Evolutionary conservation across 768 basidiomycete species (phyloP).

Genomic region (Wakefieldia striispora): DNA sequence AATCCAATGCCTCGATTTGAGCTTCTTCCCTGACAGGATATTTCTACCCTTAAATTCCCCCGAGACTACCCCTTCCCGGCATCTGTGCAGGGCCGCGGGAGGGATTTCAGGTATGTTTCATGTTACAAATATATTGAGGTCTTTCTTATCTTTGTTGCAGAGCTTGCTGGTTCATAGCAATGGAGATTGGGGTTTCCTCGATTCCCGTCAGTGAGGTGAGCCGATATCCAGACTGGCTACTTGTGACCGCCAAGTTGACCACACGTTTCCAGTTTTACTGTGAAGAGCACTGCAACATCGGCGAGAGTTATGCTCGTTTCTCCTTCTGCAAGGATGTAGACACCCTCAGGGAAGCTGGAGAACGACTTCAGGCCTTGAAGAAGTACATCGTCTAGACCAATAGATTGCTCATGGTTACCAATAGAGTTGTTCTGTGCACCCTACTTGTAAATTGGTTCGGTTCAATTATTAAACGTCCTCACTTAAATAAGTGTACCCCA

Average conservation of each 20-base stretch:
- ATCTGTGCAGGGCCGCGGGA: slow-evolving; percentile 72
- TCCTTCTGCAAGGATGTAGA: slow-evolving; percentile 95
- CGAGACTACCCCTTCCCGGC: slow-evolving; percentile 81
- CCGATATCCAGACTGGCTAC: neutral
- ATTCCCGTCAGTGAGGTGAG: slow-evolving; percentile 94
- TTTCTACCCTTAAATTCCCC: slow-evolving; percentile 75
- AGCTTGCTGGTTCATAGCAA: slow-evolving; percentile 94
- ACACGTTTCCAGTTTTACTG: slow-evolving; percentile 74
- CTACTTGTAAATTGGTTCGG: too few species aligned
- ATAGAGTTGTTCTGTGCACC: neutral
- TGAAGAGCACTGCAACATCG: slow-evolving; percentile 78
- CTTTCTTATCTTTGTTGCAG: slow-evolving; percentile 37
- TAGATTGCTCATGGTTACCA: neutral
- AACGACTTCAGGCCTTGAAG: slow-evolving; percentile 72
- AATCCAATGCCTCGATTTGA: neutral
- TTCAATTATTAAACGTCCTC: too few species aligned
- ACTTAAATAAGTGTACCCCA: too few species aligned
- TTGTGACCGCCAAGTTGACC: slow-evolving; percentile 6
- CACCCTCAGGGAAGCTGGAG: slow-evolving; percentile 77
- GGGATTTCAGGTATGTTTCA: slow-evolving; percentile 73
- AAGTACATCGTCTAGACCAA: slow-evolving; percentile 48
- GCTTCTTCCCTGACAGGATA: slow-evolving; percentile 49
- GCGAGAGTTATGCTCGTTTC: slow-evolving; percentile 85
- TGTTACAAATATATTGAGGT: neutral
- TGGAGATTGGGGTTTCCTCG: slow-evolving; percentile 86